These are phyloP conservation scores for Pythium dissotocum DNA, from an alignment of 352 stramenopile species.

Conservation along the genomic window DNA sequence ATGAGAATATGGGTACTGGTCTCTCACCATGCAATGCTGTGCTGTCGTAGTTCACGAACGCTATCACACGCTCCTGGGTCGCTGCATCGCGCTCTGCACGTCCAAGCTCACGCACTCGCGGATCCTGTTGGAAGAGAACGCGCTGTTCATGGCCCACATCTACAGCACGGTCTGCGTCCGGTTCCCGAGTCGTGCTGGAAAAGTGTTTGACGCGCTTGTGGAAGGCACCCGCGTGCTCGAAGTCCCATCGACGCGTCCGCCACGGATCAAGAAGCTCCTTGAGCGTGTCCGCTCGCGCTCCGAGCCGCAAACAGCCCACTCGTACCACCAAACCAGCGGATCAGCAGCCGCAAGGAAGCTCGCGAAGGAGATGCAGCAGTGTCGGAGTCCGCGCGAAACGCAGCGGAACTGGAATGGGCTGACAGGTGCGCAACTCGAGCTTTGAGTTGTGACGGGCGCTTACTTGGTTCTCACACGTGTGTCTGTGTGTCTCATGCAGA, in stretches of 20 bases:
- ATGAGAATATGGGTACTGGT: not conserved
- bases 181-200: constrained; percentile 47
- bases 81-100: constrained; percentile 58
- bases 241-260: constrained; percentile 4
- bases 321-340: constrained; percentile 1
- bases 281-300: constrained; percentile 22
- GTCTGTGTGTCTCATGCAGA: constrained; percentile 4
- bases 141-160: constrained; percentile 71
- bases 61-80: constrained; percentile 59
- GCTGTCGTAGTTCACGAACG: constrained; percentile 47
- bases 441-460: too few species aligned
- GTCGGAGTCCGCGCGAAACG: constrained; percentile 52
- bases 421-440: constrained; percentile 30
- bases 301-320: constrained; percentile 20
- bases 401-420: constrained; percentile 66
- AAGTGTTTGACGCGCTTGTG: constrained; percentile 51
- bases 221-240: constrained; percentile 63
- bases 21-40: constrained; percentile 2
- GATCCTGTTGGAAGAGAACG: constrained; percentile 71
- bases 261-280: not conserved
- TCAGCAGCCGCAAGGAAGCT: constrained; percentile 15
- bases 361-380: constrained; percentile 24
- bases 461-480: not conserved
- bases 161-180: constrained; percentile 71
- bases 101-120: constrained; percentile 65